Base-by-base conservation (phyloP, 75 land plant genomes). In the Cryptomeria japonica region DNA sequence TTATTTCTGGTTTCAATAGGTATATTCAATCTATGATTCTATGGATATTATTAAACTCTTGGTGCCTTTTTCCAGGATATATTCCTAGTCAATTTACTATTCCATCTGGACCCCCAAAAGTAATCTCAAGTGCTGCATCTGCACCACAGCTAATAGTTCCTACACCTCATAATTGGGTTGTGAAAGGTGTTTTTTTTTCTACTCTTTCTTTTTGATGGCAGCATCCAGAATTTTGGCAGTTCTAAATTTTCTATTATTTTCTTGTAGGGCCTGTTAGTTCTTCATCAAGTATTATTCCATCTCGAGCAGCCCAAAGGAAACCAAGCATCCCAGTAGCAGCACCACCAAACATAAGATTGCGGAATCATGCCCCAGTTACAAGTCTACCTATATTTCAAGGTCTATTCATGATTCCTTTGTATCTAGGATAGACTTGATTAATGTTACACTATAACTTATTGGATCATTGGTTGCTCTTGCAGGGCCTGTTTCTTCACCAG, bases 271-370 rank as follows among this genome's bases (percentile, higher is more conserved):
- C 49, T 80, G 84, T 39, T 44, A 28, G 49, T 42, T 10, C 49
- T 80, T 22, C 84, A 9, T 32, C 51, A 10, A 44, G 84, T 18
- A 28, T 80, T 47, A 28, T 44, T 44, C 51, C 84, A 80, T 80
- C 49, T 80, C 47, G 9, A 80, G 31, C 84, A 44, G 2, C 51
- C 32, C 84, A 44, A 80, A 44, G 47, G 49, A 80, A 80, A 80
- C 32, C 84, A 80, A 44, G 84, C 84, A 44, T 39, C n/a, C 84
- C 84, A 2, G 19, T 87, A 47, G 87, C 91, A 80, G 42, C 86
- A 82, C 75, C 87, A 84, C 49, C 88, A 80, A 68, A 32, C 49
- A 80, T 10, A 80, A 8, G 32, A 18, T 80, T n/a, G 10, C 28
- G n/a, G 15, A 28, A 80, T n/a, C n/a, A 80, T 44, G 84, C 49